These are phyloP conservation scores for Sphagnum fallax DNA, from an alignment of 228 moss, liverwort and hornwort genomes.

Conservation along the genomic window DNA sequence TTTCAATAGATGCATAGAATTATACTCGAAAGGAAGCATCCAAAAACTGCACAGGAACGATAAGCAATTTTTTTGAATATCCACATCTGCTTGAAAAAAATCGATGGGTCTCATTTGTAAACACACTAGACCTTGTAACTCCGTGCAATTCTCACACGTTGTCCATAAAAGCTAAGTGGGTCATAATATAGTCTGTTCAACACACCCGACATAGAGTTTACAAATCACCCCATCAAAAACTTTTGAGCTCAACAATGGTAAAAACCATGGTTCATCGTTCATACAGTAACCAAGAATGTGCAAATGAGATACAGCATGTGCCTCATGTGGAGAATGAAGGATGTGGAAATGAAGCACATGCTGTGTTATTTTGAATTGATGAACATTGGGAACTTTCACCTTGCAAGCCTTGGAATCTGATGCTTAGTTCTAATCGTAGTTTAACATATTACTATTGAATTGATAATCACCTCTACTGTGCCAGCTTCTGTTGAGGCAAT, in stretches of 20 bases:
- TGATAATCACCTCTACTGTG: too few species aligned
- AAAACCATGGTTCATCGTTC: background rate
- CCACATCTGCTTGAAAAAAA: too few species aligned
- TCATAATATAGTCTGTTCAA: conserved; percentile 31
- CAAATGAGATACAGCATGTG: background rate
- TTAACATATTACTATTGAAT: too few species aligned
- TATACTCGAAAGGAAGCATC: background rate
- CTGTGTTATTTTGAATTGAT: too few species aligned
- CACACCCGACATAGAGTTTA: background rate
- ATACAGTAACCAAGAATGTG: background rate
- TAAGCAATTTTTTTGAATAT: background rate
- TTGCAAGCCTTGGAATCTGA: too few species aligned
- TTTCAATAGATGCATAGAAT: background rate
- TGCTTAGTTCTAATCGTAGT: too few species aligned
- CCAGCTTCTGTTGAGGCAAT: too few species aligned
- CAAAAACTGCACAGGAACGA: background rate
- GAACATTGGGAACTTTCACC: too few species aligned
- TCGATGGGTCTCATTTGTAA: too few species aligned
- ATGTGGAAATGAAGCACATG: too few species aligned
- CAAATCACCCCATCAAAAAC: background rate
- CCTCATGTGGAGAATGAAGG: background rate
- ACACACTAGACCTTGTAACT: conserved; percentile 28
- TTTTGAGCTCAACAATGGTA: background rate
- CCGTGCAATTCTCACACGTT: conserved; percentile 48
- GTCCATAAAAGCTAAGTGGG: conserved; percentile 44